phyloP scores from a whole-genome alignment of 2,329 filamentous ascomycete species.

The Colletotrichum kahawae region DNA sequence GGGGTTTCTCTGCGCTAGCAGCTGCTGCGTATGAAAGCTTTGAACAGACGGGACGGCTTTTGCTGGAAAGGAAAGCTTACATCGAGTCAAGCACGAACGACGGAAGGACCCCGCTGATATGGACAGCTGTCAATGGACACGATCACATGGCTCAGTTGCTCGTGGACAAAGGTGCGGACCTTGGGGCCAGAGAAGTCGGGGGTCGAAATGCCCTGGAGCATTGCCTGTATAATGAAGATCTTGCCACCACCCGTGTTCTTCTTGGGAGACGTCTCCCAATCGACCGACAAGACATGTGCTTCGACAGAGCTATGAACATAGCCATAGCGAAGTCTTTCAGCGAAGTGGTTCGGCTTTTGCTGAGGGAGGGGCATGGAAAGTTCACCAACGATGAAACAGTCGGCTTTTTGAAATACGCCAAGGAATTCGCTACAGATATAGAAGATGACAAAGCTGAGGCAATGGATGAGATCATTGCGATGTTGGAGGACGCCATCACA shows the following conservation, averaged over 20 bases:
- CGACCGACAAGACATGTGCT: not conserved
- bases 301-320: not conserved
- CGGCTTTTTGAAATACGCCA: not conserved
- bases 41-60: not conserved
- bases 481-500: not conserved
- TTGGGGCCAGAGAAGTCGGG: not conserved
- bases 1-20: not conserved
- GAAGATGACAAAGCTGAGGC: not conserved
- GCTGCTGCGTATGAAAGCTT: not conserved
- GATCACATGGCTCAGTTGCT: not conserved
- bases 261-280: not conserved
- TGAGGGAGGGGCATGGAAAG: not conserved
- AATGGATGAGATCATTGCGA: not conserved
- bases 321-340: not conserved
- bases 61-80: not conserved
- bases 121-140: not conserved
- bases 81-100: fast-evolving
- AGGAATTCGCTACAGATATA: not conserved
- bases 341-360: not conserved
- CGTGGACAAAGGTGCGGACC: not conserved
- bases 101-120: not conserved
- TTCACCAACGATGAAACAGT: not conserved
- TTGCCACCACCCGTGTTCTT: not conserved
- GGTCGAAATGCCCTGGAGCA: not conserved
- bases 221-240: not conserved